phyloP scores from a whole-genome alignment of 78 protist genomes.

The slime mould (Dictyostelium discoideum) region dicty_2.7 NC_007089.4:1279001-1279500 shows the following conservation, averaged over 20 bases:
- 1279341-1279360: background rate
- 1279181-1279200: background rate
- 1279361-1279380: background rate
- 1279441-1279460: background rate
- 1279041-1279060: background rate
- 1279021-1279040: conserved; percentile 4
- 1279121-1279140: conserved; percentile 14
- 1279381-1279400: conserved; percentile 9
- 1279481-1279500: background rate
- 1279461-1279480: background rate
- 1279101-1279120: background rate
- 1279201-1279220: background rate
- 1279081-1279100: conserved; percentile 7
- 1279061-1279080: background rate
- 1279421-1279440: background rate
- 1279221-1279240: background rate
- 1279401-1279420: background rate
- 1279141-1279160: background rate
- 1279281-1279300: background rate
- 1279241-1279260: background rate
- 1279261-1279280: background rate
- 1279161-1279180: background rate
- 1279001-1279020: background rate
- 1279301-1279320: background rate
- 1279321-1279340: background rate